phyloP scores from a whole-genome alignment of 1,139 yeast genomes.

The Yamadazyma triangularis region DNA sequence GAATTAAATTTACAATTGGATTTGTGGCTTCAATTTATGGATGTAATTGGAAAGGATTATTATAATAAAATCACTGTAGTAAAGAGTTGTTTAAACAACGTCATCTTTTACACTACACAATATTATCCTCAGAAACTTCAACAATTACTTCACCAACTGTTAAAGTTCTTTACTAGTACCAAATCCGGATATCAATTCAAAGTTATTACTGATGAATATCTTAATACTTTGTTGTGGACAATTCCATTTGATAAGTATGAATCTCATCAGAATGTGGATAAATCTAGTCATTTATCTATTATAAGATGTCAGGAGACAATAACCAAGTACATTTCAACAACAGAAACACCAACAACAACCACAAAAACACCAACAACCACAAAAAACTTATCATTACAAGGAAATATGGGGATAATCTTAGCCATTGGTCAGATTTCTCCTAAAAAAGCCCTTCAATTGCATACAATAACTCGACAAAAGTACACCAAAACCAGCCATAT shows the following conservation, averaged over 20 bases:
- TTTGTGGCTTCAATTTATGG: conserved; percentile 25
- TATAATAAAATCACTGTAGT: conserved; percentile 16
- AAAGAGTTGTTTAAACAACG: conserved; percentile 19
- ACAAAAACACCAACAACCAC: background rate
- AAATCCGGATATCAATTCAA: conserved; percentile 2
- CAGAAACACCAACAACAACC: conserved; percentile 6
- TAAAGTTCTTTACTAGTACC: conserved; percentile 7
- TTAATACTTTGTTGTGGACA: conserved; percentile 23
- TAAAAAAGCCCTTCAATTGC: conserved; percentile 23
- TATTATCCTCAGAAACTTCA: conserved; percentile 19
- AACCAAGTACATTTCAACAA: conserved; percentile 16
- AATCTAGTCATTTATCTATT: conserved; percentile 9
- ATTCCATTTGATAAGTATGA: conserved; percentile 12
- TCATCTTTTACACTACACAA: conserved; percentile 23
- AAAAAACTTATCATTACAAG: conserved; percentile 21
- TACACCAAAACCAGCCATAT: conserved; percentile 8
- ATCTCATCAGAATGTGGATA: background rate
- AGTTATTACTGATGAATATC: conserved; percentile 7
- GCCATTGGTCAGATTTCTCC: conserved; percentile 23
- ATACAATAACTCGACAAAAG: conserved; percentile 24
- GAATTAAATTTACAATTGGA: conserved; percentile 35
- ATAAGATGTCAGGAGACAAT: conserved; percentile 29
- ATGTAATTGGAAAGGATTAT: conserved; percentile 15
- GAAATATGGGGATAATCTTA: conserved; percentile 37
- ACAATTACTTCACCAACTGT: conserved; percentile 10